These are phyloP conservation scores for Syzygium aqueum DNA, from an alignment of 345 rosid species.

Conservation along the genomic window DNA sequence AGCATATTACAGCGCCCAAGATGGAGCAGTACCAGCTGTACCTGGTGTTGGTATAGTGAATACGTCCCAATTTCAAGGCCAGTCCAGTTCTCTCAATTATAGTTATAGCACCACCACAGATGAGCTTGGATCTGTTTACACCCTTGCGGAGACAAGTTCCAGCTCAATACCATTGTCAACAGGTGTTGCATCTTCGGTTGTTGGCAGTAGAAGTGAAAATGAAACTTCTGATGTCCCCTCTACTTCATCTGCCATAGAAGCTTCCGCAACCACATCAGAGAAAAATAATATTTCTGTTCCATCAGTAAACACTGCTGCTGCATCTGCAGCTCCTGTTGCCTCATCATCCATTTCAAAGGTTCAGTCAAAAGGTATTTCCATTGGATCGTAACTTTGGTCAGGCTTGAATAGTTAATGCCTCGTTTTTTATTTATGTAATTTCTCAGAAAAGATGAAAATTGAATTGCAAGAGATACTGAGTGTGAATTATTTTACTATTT, in stretches of 20 bases:
- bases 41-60: constrained; percentile 25
- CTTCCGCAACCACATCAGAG: constrained; percentile 14
- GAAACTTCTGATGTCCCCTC: constrained; percentile 26
- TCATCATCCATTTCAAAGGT: constrained; percentile 32
- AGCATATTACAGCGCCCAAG: constrained; percentile 49
- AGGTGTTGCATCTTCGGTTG: constrained; percentile 16
- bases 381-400: background rate
- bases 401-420: background rate
- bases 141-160: constrained; percentile 13
- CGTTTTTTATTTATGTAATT: background rate
- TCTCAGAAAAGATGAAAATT: background rate
- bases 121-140: constrained; percentile 13
- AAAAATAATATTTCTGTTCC: constrained; percentile 17
- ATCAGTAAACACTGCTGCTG: constrained; percentile 12
- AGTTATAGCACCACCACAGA: constrained; percentile 9
- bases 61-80: constrained; percentile 33
- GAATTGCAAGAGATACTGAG: background rate
- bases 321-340: constrained; percentile 20
- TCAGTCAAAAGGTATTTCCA: constrained; percentile 64
- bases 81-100: constrained; percentile 24
- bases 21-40: constrained; percentile 32
- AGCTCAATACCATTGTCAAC: background rate
- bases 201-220: constrained; percentile 13
- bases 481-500: background rate
- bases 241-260: constrained; percentile 14